Percentiles rank a stretch among this genome's conserved stretches.
Conservation (phyloP, 1,139 yeast genomes). For the Candida pseudoviswanathii region DNA sequence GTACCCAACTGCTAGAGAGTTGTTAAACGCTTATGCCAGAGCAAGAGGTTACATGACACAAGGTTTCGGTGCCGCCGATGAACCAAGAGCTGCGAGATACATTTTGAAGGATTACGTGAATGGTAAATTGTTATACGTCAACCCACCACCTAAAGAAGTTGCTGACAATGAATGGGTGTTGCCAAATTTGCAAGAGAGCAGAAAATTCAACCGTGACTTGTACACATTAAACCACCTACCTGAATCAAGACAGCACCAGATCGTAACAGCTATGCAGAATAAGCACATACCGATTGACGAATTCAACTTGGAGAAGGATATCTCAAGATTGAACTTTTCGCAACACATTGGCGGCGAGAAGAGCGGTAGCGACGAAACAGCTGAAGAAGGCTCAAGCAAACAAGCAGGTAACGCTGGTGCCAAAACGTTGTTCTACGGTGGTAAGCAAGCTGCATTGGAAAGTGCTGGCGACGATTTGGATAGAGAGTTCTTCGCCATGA, state of each 20-base stretch:
- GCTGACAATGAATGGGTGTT: conserved; percentile 35
- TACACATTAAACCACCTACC: conserved; percentile 69
- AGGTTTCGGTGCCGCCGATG: conserved; percentile 96
- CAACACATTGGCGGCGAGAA: conserved; percentile 59
- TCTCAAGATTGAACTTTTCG: conserved; percentile 74
- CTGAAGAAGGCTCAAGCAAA: conserved; percentile 27
- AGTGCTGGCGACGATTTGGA: conserved; percentile 82
- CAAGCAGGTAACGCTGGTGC: conserved; percentile 34
- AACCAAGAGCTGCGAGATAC: conserved; percentile 91
- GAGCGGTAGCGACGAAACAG: conserved; percentile 19
- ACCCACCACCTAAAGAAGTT: conserved; percentile 76
- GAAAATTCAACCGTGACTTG: conserved; percentile 71
- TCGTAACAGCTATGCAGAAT: conserved; percentile 56
- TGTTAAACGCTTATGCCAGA: conserved; percentile 89
- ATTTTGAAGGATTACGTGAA: conserved; percentile 92
- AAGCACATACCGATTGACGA: conserved; percentile 54
- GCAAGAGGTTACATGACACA: conserved; percentile 98
- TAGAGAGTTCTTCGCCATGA: conserved; percentile 77
- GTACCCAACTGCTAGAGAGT: conserved; percentile 83
- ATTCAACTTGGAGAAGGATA: conserved; percentile 69
- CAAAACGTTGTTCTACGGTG: conserved; percentile 64
- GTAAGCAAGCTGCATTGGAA: conserved; percentile 76
- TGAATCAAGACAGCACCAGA: conserved; percentile 72
- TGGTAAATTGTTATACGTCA: conserved; percentile 82
- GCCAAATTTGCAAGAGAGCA: conserved; percentile 46